Percentiles rank a stretch among this genome's conserved stretches.
Evolutionary conservation across 2,329 filamentous ascomycete species (phyloP).

Genomic region (Ascochyta rabiei): DNA sequence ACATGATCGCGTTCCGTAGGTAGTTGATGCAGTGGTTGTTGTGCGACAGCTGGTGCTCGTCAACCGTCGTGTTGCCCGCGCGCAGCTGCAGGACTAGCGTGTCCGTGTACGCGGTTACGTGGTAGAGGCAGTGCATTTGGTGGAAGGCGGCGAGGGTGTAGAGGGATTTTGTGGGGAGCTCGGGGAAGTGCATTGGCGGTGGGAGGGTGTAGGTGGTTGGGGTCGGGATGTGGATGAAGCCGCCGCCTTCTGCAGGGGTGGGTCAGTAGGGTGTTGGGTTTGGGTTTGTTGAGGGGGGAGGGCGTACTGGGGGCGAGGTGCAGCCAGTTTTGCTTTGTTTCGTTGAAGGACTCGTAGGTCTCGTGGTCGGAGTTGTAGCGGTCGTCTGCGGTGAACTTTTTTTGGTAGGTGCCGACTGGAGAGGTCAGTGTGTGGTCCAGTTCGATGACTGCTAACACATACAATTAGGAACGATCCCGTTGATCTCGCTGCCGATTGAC

Average conservation of each 20-base stretch:
- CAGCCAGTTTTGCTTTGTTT: too few relatives aligned
- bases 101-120: conserved; percentile 22
- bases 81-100: conserved; percentile 24
- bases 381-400: conserved; percentile 19
- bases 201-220: conserved; percentile 15
- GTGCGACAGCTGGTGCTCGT: conserved; percentile 28
- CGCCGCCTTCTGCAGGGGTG: conserved; percentile 18
- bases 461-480: conserved; percentile 23
- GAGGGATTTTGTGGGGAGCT: conserved; percentile 11
- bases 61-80: conserved; percentile 18
- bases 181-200: conserved; percentile 23
- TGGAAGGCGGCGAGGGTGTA: conserved; percentile 27
- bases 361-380: conserved; percentile 26
- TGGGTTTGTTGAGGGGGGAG: conserved; percentile 18
- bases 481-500: conserved; percentile 19
- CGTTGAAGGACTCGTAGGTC: background rate
- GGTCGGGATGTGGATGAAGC: conserved; percentile 22
- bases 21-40: conserved; percentile 41
- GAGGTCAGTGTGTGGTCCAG: background rate
- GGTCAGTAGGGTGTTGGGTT: conserved; percentile 10
- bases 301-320: too few relatives aligned
- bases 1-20: conserved; percentile 34
- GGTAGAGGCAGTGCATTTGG: conserved; percentile 28
- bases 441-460: background rate
- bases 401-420: conserved; percentile 19